Evolutionary conservation across 352 stramenopile genomes (phyloP).

Genomic region (Pythium sukuiense): DNA sequence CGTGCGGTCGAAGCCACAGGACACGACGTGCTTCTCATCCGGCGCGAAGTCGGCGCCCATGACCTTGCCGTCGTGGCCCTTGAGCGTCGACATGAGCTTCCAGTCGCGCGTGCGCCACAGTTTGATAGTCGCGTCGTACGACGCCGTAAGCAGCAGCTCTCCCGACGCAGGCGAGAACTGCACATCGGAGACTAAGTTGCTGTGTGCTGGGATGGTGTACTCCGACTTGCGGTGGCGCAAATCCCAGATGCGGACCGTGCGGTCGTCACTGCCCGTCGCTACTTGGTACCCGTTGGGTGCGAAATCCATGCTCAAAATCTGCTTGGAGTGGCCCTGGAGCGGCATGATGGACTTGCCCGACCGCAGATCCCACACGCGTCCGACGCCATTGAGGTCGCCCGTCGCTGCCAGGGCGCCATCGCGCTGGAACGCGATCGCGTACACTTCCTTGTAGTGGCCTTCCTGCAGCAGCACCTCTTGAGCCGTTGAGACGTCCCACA

Average conservation of each 20-base stretch:
- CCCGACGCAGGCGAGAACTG: conserved; percentile 77
- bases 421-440: conserved; percentile 94
- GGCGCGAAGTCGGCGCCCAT: conserved; percentile 92
- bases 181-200: conserved; percentile 93
- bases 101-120: conserved; percentile 95
- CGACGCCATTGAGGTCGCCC: conserved; percentile 93
- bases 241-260: conserved; percentile 97
- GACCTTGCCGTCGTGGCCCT: conserved; percentile 95
- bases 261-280: conserved; percentile 95
- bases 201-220: conserved; percentile 95
- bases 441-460: conserved; percentile 94
- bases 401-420: conserved; percentile 94
- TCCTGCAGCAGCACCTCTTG: conserved; percentile 95
- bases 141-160: conserved; percentile 90
- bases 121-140: conserved; percentile 95
- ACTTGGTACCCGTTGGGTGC: conserved; percentile 92
- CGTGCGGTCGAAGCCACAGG: conserved; percentile 89
- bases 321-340: conserved; percentile 93
- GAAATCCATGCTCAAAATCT: conserved; percentile 94
- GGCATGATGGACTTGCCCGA: conserved; percentile 92
- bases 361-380: conserved; percentile 95
- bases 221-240: conserved; percentile 88
- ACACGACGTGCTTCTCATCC: conserved; percentile 89
- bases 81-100: conserved; percentile 85
- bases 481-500: conserved; percentile 95